These are phyloP conservation scores for Tricladium varicosporioides DNA, from an alignment of 2,329 filamentous ascomycete species.

Conservation along the genomic window DNA sequence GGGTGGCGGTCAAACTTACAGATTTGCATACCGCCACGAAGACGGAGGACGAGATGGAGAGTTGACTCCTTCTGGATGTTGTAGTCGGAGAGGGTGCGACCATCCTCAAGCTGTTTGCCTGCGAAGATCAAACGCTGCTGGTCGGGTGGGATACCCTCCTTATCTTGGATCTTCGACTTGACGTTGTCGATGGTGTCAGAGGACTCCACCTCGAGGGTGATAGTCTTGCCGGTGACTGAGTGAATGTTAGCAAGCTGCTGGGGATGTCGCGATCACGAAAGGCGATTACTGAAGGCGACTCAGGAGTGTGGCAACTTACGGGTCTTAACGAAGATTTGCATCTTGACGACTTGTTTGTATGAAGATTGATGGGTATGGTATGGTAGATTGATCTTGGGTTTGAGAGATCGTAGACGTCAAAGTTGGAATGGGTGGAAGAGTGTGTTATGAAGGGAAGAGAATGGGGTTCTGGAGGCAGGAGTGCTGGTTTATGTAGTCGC, in stretches of 20 bases:
- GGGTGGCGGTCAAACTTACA: conserved; percentile 49
- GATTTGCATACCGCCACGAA: conserved; percentile 87
- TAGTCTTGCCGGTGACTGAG: conserved; percentile 87
- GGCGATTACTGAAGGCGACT: conserved; percentile 35
- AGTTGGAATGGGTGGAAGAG: not conserved
- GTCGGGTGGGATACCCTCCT: conserved; percentile 94
- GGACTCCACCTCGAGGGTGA: conserved; percentile 99
- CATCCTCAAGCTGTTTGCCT: conserved; percentile 94
- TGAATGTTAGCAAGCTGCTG: conserved; percentile 66
- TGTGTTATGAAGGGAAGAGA: not conserved
- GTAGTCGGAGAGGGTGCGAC: conserved; percentile 86
- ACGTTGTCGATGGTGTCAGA: conserved; percentile 99
- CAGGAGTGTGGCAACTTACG: conserved; percentile 55
- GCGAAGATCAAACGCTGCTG: conserved; percentile 96
- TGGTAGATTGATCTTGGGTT: conserved; percentile 14
- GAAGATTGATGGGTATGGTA: not conserved
- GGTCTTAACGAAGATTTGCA: conserved; percentile 99
- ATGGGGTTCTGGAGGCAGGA: not conserved
- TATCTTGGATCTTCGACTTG: conserved; percentile 96
- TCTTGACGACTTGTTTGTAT: conserved; percentile 39
- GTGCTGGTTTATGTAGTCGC: conserved; percentile 1
- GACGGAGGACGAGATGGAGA: conserved; percentile 80
- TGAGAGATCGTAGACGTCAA: not conserved
- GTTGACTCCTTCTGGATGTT: conserved; percentile 95
- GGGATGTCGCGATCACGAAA: conserved; percentile 53